A percentile compares a stretch with the other conserved stretches of the same genome.
Evolutionary conservation across 169 alveolate species (phyloP).

Genomic region (Plasmodium yoelii): DNA sequence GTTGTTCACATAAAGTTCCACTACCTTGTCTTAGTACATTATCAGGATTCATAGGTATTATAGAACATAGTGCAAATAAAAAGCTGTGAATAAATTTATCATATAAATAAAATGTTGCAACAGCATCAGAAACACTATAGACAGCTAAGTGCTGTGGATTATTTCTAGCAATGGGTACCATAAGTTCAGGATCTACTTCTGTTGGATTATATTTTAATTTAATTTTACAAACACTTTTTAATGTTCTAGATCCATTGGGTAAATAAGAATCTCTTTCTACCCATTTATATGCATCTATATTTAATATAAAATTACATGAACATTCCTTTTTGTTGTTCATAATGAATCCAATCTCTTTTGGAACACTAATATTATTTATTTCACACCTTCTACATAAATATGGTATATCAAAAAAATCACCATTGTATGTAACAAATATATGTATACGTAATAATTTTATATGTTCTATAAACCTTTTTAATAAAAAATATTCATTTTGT

Average conservation of each 20-base stretch:
- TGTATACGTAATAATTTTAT: constrained; percentile 88
- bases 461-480: constrained; percentile 83
- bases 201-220: constrained; percentile 99
- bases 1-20: constrained; percentile 99
- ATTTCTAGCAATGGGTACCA: constrained; percentile 96
- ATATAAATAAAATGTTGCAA: constrained; percentile 98
- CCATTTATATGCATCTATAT: constrained; percentile 99
- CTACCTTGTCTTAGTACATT: constrained; percentile 98
- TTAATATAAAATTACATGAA: constrained; percentile 91
- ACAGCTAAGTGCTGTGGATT: constrained; percentile 97
- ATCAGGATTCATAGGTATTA: constrained; percentile 97
- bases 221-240: constrained; percentile 97
- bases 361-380: constrained; percentile 90
- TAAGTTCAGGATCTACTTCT: constrained; percentile 99
- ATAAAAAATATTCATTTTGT: constrained; percentile 77
- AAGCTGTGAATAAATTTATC: constrained; percentile 98
- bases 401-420: constrained; percentile 99
- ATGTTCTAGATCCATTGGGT: constrained; percentile 94
- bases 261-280: constrained; percentile 99
- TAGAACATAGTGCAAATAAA: constrained; percentile 97
- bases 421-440: constrained; percentile 97
- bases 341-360: constrained; percentile 89
- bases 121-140: constrained; percentile 99
- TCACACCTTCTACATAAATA: constrained; percentile 95
- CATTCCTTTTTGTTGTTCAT: constrained; percentile 84